phyloP scores from a whole-genome alignment of 352 stramenopile species.

The Aphanomyces astaci region DNA sequence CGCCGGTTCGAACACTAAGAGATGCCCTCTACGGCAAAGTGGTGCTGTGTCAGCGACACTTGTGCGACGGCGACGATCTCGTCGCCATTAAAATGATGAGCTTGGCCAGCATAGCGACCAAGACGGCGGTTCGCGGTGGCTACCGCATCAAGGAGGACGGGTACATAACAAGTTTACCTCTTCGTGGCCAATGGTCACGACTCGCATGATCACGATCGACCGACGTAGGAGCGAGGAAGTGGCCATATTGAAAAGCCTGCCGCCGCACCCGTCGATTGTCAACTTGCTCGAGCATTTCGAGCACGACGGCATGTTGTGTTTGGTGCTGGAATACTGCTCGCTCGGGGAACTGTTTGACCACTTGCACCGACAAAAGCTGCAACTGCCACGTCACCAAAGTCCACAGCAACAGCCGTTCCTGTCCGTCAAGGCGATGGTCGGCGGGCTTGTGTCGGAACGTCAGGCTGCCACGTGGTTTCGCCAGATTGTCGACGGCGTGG shows the following conservation, averaged over 20 bases:
- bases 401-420: background rate
- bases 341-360: slow-evolving; percentile 53
- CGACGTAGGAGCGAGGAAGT: slow-evolving; percentile 7
- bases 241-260: slow-evolving; percentile 5
- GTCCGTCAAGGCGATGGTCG: slow-evolving; percentile 12
- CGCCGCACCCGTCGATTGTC: slow-evolving; percentile 27
- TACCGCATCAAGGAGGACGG: slow-evolving; percentile 19
- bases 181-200: background rate
- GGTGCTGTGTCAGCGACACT: slow-evolving; percentile 34
- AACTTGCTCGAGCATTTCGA: slow-evolving; percentile 48
- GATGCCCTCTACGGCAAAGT: slow-evolving; percentile 50
- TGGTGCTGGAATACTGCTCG: slow-evolving; percentile 58
- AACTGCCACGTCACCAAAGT: background rate
- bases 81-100: slow-evolving; percentile 66
- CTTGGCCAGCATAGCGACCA: slow-evolving; percentile 40
- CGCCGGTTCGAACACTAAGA: slow-evolving; percentile 35
- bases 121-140: slow-evolving; percentile 26
- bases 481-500: slow-evolving; percentile 42
- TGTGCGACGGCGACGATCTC: slow-evolving; percentile 25
- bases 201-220: background rate
- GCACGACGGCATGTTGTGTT: slow-evolving; percentile 36
- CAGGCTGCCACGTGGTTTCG: slow-evolving; percentile 33
- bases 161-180: background rate
- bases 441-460: slow-evolving; percentile 25
- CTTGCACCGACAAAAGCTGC: slow-evolving; percentile 8